Evolutionary conservation across 1,139 yeast genomes (phyloP).

Genomic region (Diutina mesorugosa): DNA sequence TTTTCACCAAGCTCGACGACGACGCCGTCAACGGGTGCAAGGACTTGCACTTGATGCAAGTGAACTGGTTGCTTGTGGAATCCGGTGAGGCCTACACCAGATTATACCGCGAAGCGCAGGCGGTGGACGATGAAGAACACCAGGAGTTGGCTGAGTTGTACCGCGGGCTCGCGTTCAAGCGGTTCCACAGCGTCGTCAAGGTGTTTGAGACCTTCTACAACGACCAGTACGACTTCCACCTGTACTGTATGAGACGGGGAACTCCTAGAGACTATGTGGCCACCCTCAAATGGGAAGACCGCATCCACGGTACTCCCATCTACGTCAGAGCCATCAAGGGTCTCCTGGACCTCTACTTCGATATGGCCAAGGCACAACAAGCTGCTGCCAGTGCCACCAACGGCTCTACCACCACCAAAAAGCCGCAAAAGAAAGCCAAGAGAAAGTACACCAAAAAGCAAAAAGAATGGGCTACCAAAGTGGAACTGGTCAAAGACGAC

Average conservation of each 20-base stretch:
- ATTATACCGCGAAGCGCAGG: slow-evolving; percentile 14
- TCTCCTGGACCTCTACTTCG: slow-evolving; percentile 45
- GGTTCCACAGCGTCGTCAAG: slow-evolving; percentile 56
- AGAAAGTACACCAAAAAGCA: slow-evolving; percentile 8
- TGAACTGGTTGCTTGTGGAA: slow-evolving; percentile 78
- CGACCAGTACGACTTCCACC: slow-evolving; percentile 92
- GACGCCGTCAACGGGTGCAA: slow-evolving; percentile 67
- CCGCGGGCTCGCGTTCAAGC: slow-evolving; percentile 67
- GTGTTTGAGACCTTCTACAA: slow-evolving; percentile 59
- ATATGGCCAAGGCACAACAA: slow-evolving; percentile 20
- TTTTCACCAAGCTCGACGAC: slow-evolving; percentile 76
- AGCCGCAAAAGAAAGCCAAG: slow-evolving; percentile 15
- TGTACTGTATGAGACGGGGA: slow-evolving; percentile 83
- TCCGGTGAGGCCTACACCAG: slow-evolving; percentile 68
- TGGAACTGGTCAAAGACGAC: slow-evolving; percentile 32
- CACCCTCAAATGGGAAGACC: slow-evolving; percentile 73
- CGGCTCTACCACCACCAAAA: slow-evolving; percentile 25
- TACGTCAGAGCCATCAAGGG: slow-evolving; percentile 62
- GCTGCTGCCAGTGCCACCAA: slow-evolving; percentile 10
- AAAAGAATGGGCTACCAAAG: slow-evolving; percentile 25
- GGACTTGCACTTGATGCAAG: slow-evolving; percentile 84
- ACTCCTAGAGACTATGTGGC: slow-evolving; percentile 75
- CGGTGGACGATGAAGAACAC: slow-evolving; percentile 14
- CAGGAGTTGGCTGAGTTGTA: slow-evolving; percentile 23
- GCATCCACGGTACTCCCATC: slow-evolving; percentile 53